Evolutionary conservation across 208 protist species (phyloP), one percentile per base, ranked within the genome.

Genomic region (Trypanosomatidae sp.): DNA sequence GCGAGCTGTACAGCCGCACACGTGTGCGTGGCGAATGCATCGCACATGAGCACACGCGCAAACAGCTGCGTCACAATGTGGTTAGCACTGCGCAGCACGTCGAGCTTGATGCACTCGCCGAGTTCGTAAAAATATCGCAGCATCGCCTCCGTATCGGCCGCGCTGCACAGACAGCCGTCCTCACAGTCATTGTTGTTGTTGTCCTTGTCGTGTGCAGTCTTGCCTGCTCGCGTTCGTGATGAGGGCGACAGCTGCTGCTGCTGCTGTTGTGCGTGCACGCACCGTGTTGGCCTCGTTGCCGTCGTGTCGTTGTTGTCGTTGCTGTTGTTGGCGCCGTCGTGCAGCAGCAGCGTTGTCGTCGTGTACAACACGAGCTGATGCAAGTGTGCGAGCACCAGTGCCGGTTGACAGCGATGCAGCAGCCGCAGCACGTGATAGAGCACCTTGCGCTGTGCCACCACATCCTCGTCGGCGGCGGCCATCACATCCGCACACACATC

Each of bases 121-220:
- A 87, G 43, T 44, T 91, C 81, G 42, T 85, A 87, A 18, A 90
- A 49, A 48, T 80, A 84, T 5, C 75, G 68, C 43, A 90, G 48
- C 23, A 65, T 64, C 6, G 73, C 81, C 53, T 90, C 75, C 21
- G 69, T 15, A 35, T 35, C n/a, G 30, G 30, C n/a, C 11, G 11
- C 11, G 30, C 11, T 35, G 30, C n/a, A 35, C 30, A 35, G 11
- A n/a, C 11, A 35, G 30, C 11, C 30, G 30, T 15, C 11, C 11
- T 11, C 30, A 35, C 11, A 35, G 30, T 15, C 11, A 15, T 35
- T 15, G 30, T 35, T 35, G n/a, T 35, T 35, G 30, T 15, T 35
- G 30, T 15, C 11, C n/a, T 35, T n/a, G 11, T 15, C 30, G 11
- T 35, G 11, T 35, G 30, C 30, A 15, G 11, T 35, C 30, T 15